A percentile compares a stretch with the other conserved stretches of the same genome.
These are phyloP conservation scores for Fusarium sororula DNA, from an alignment of 2,329 filamentous ascomycete species.

Conservation along the genomic window DNA sequence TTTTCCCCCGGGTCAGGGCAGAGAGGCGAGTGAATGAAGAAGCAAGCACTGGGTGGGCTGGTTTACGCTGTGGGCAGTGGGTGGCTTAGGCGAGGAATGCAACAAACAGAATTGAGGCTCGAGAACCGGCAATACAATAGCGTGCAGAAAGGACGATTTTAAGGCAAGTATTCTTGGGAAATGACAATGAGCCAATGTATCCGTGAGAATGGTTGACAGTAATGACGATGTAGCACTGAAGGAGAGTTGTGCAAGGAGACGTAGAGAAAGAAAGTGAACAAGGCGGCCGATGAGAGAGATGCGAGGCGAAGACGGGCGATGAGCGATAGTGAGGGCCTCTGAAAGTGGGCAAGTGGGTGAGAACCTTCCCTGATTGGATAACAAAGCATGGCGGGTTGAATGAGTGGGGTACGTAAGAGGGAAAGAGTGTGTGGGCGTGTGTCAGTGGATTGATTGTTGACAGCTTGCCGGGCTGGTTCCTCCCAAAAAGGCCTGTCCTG, in stretches of 20 bases:
- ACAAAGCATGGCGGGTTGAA: conserved; percentile 7
- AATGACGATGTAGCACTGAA: conserved; percentile 33
- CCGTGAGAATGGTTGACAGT: conserved; percentile 21
- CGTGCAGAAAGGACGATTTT: conserved; percentile 17
- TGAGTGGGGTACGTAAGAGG: conserved; percentile 32
- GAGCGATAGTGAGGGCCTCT: conserved; percentile 37
- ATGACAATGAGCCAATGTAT: conserved; percentile 20
- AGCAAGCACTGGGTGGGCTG: conserved; percentile 30
- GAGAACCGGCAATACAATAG: conserved; percentile 17
- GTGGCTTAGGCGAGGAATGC: conserved; percentile 37
- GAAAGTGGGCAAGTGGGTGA: conserved; percentile 35
- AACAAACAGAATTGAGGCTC: conserved; percentile 36
- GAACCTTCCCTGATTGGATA: background rate
- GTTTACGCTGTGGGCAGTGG: conserved; percentile 32
- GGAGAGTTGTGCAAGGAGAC: conserved; percentile 31
- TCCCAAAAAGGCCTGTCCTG: conserved; percentile 38
- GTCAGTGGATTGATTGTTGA: conserved; percentile 38
- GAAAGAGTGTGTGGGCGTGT: conserved; percentile 39
- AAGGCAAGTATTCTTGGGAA: conserved; percentile 14
- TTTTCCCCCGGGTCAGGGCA: conserved; percentile 38
- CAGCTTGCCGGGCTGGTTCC: conserved; percentile 41
- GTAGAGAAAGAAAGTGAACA: conserved; percentile 31
- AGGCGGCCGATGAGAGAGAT: conserved; percentile 39
- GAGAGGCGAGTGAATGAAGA: conserved; percentile 34
- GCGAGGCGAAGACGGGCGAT: conserved; percentile 39